Conservation (phyloP, 805 yeast species). For the Geotrichum ghanense region DNA sequence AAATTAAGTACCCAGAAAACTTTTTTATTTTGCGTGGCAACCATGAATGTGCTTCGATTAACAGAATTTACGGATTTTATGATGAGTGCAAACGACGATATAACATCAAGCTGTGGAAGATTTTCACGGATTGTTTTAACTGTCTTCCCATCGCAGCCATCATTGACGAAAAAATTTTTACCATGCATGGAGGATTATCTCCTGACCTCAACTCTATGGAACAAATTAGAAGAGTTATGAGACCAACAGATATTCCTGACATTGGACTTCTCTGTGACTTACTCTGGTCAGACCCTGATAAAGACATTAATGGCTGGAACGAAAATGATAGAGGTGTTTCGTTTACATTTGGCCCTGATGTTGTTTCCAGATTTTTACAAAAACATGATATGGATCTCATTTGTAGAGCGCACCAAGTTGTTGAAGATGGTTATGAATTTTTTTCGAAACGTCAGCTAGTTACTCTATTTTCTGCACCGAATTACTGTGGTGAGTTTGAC, state of each 20-base stretch:
- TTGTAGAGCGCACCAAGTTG: conserved; percentile 98
- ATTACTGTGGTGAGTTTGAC: conserved; percentile 97
- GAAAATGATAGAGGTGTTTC: conserved; percentile 99
- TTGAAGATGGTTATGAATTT: conserved; percentile 97
- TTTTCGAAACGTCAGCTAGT: conserved; percentile 93
- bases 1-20: conserved; percentile 96
- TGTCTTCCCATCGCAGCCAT: conserved; percentile 98
- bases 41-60: conserved; percentile 97
- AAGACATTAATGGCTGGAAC: conserved; percentile 97
- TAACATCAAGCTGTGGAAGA: conserved; percentile 97
- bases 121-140: conserved; percentile 96
- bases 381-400: conserved; percentile 97
- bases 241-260: conserved; percentile 98
- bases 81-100: conserved; percentile 96
- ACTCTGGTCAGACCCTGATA: conserved; percentile 98
- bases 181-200: conserved; percentile 98
- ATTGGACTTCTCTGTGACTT: conserved; percentile 93
- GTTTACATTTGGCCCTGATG: conserved; percentile 99
- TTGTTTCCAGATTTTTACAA: conserved; percentile 88
- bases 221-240: conserved; percentile 96
- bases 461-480: conserved; percentile 92
- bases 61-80: conserved; percentile 95
- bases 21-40: conserved; percentile 94
- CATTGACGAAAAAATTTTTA: conserved; percentile 93
- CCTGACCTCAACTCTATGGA: conserved; percentile 98